Percentiles rank a stretch among this genome's conserved stretches.
These are phyloP conservation scores for Inga oerstediana DNA, from an alignment of 306 rosid species.

Conservation along the genomic window DNA sequence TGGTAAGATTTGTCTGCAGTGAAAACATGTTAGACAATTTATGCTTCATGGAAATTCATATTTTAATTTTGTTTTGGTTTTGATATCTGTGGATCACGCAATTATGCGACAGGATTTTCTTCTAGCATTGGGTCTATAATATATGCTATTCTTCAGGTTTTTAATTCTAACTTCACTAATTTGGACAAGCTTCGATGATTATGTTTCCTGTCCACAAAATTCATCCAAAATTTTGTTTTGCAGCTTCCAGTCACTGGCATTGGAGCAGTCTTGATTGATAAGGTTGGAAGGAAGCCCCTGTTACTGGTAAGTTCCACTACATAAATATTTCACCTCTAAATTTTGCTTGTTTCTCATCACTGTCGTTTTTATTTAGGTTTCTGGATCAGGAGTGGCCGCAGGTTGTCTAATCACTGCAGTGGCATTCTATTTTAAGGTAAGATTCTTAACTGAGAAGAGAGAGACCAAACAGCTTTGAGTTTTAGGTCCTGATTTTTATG, in stretches of 20 bases:
- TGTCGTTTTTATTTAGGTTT: conserved; percentile 52
- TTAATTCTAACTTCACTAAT: conserved; percentile 14
- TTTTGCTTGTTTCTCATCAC: conserved; percentile 12
- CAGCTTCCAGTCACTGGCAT: conserved; percentile 70
- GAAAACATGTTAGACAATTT: not conserved
- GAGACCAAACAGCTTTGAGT: conserved; percentile 13
- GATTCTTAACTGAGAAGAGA: not conserved
- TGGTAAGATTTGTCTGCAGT: not conserved
- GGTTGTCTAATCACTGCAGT: conserved; percentile 66
- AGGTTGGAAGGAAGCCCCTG: conserved; percentile 84
- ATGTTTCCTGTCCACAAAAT: not conserved
- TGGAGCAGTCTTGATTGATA: conserved; percentile 69
- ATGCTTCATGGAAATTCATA: conserved; percentile 24
- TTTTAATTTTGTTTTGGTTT: conserved; percentile 15
- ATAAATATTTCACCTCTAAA: conserved; percentile 7
- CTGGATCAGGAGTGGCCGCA: conserved; percentile 69
- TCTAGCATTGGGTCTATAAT: conserved; percentile 54
- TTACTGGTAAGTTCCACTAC: conserved; percentile 52
- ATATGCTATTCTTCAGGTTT: conserved; percentile 81
- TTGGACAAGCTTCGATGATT: not conserved
- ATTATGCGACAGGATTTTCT: conserved; percentile 64
- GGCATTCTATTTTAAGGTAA: conserved; percentile 83
- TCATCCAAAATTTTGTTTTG: conserved; percentile 20
- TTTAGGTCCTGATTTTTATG: conserved; percentile 6
- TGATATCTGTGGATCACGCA: not conserved